phyloP scores from a whole-genome alignment of 2,329 filamentous ascomycete genomes.

The Fusarium verrucosum region DNA sequence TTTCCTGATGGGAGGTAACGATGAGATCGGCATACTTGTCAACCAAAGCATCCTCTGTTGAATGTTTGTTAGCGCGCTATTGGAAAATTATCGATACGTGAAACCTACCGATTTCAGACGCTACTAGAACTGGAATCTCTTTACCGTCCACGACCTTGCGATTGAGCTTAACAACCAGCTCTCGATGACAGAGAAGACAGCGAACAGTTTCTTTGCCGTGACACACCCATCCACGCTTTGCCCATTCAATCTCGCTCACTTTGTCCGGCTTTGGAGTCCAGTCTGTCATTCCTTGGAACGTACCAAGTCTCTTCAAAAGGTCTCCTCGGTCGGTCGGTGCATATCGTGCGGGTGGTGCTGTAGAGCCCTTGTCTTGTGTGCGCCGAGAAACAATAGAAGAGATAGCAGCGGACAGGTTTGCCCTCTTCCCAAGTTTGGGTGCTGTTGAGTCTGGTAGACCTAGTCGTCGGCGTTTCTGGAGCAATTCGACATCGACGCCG shows the following conservation, averaged over 20 bases:
- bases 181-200: slow-evolving; percentile 85
- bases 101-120: slow-evolving; percentile 65
- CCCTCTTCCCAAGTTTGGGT: slow-evolving; percentile 41
- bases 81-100: neutral
- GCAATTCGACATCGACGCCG: slow-evolving; percentile 51
- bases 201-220: slow-evolving; percentile 83
- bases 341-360: slow-evolving; percentile 69
- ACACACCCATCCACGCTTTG: slow-evolving; percentile 91
- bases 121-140: slow-evolving; percentile 61
- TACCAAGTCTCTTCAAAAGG: slow-evolving; percentile 82
- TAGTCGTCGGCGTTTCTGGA: slow-evolving; percentile 64
- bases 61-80: slow-evolving; percentile 42
- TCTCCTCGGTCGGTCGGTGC: slow-evolving; percentile 85
- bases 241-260: slow-evolving; percentile 93
- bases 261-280: slow-evolving; percentile 93
- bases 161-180: slow-evolving; percentile 82
- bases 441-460: slow-evolving; percentile 55
- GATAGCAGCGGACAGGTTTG: slow-evolving; percentile 37
- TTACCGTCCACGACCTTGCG: slow-evolving; percentile 66
- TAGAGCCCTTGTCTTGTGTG: slow-evolving; percentile 31
- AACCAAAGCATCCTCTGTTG: slow-evolving; percentile 71
- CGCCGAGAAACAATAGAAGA: slow-evolving; percentile 40
- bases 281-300: slow-evolving; percentile 88
- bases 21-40: slow-evolving; percentile 80
- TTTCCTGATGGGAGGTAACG: slow-evolving; percentile 77